Base-by-base conservation (phyloP, 768 basidiomycete genomes). In the Sarcomyxa edulis region DNA sequence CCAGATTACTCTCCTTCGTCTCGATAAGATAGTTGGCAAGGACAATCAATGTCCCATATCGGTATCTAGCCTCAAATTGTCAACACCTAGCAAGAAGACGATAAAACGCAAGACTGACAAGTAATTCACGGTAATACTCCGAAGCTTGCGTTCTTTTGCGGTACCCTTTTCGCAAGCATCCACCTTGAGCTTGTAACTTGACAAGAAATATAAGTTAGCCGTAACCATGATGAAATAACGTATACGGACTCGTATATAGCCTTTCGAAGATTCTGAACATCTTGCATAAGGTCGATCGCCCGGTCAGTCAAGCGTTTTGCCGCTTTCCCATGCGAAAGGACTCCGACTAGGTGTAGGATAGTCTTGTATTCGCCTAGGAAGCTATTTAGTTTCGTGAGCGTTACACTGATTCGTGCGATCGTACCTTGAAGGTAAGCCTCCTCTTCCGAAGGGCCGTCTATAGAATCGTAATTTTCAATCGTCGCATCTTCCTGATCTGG, bases 11-110 rank as follows among this genome's bases (percentile, higher is more conserved):
- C 34, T 64, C 64, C 22, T 64, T 62, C 48, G 65, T 65, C 59
- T 95, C 92, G 37, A 98, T 81, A 48, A 98, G 71, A 58, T 95
- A 98, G 56, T 96, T 93, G 33, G 96, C 86, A 43, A 99, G 89
- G 4, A 90, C 90, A 49, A 98, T 95, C 23, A 96, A 69, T 3
- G 88, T 81, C 6, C 87, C 95, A 53, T 98, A 96, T 46, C 84
- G 83, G 55, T 85, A 88, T 44, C 86, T 88, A 43, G 32, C 33
- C 12, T 31, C 6, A n/a, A 15, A 21, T 32, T 11, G 14, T 16
- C 23, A 9, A 37, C n/a, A 27, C n/a, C 7, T 19, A 25, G 19
- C 15, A 26, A 19, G 24, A 7, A 12, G 22, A 11, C 6, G 7
- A 27, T 14, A 14, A 21, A 22, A 20, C 31, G 45, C n/a, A n/a